These are phyloP conservation scores for Verticillium zaregamsianum DNA, from an alignment of 2,329 filamentous ascomycete species.

Conservation along the genomic window DNA sequence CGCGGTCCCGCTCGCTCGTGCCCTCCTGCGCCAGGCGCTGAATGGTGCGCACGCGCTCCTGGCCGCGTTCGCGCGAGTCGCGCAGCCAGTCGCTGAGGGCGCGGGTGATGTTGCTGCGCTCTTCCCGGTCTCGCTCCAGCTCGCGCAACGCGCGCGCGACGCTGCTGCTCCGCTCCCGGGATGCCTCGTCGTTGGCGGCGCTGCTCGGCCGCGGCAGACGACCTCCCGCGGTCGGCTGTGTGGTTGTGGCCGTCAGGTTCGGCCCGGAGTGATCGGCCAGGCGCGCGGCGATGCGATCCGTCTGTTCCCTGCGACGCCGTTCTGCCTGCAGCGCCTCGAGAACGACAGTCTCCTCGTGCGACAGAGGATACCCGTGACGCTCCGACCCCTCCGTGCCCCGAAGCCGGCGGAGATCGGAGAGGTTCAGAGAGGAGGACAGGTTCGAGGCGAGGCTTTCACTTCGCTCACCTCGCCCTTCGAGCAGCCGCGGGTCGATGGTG, in stretches of 20 bases:
- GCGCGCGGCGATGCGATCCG: conserved; percentile 10
- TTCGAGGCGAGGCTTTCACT: conserved; percentile 25
- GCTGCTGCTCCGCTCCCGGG: conserved; percentile 27
- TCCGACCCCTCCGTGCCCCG: conserved; percentile 3
- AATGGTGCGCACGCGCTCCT: conserved; percentile 25
- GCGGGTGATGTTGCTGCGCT: not conserved
- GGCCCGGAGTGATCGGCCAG: conserved; percentile 7
- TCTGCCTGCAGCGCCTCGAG: conserved; percentile 52
- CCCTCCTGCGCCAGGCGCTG: conserved; percentile 18
- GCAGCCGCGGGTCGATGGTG: conserved; percentile 48
- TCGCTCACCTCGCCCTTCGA: conserved; percentile 43
- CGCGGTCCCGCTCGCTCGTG: conserved; percentile 6
- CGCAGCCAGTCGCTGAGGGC: conserved; percentile 26
- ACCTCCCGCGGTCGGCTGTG: not conserved
- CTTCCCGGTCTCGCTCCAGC: conserved; percentile 1
- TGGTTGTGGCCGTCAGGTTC: not conserved
- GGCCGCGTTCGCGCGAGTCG: conserved; percentile 28
- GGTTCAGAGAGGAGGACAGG: conserved; percentile 26
- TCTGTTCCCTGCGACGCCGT: conserved; percentile 44
- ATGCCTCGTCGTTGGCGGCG: conserved; percentile 17
- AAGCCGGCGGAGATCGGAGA: conserved; percentile 17
- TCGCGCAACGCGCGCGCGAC: conserved; percentile 16
- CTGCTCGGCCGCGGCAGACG: conserved; percentile 6
- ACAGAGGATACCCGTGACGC: conserved; percentile 32
- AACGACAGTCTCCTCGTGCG: conserved; percentile 50